Conservation (phyloP, 306 rosid genomes). For the Cucumis sativus region DNA sequence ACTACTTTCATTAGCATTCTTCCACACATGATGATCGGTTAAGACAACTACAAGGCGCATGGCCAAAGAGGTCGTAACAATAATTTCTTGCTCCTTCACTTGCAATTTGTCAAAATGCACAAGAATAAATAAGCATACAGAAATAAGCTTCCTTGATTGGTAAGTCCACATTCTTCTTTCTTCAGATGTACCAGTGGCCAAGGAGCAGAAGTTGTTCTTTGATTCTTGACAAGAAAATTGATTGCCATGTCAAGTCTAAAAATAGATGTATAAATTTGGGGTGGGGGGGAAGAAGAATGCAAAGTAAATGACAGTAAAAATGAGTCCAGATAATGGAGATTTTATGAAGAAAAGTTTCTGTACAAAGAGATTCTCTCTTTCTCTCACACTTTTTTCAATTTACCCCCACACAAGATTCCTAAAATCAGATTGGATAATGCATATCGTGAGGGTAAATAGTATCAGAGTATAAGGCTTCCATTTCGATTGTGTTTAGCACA, state of each 20-base stretch:
- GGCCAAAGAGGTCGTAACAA: conserved; percentile 46
- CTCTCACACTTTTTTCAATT: background rate
- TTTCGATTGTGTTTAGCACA: background rate
- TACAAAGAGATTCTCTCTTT: background rate
- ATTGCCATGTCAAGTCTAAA: conserved; percentile 2
- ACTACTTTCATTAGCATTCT: conserved; percentile 32
- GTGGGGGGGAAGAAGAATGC: background rate
- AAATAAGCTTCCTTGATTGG: conserved; percentile 54
- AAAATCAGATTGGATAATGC: background rate
- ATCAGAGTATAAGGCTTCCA: background rate
- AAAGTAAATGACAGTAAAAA: background rate
- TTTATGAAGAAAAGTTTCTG: background rate
- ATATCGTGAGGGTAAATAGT: background rate
- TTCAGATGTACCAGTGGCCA: conserved; percentile 55
- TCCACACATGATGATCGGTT: conserved; percentile 80
- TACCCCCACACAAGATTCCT: background rate
- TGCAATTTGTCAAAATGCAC: conserved; percentile 38
- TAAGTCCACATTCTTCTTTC: conserved; percentile 74
- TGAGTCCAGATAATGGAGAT: background rate
- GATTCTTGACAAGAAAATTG: conserved; percentile 32
- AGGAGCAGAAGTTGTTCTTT: conserved; percentile 54
- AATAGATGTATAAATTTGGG: background rate
- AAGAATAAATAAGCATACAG: conserved; percentile 57
- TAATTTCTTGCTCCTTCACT: conserved; percentile 33
- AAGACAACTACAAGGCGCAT: conserved; percentile 71